Conservation (phyloP, 345 rosid species). For the Streptanthus diversifolius region DNA sequence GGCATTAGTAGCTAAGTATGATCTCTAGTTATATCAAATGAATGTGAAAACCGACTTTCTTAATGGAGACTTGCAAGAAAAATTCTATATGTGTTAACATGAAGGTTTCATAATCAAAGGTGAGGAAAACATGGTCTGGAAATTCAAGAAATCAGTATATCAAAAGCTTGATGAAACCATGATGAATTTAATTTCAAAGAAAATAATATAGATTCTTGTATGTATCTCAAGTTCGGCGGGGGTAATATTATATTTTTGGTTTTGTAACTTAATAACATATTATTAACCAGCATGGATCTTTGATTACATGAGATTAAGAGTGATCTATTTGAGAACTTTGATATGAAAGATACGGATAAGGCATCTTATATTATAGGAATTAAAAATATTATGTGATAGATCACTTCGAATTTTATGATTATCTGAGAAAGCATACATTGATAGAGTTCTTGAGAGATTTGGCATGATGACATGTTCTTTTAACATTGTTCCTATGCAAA, state of each 20-base stretch:
- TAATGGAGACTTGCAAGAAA: not conserved
- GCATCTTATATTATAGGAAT: no score
- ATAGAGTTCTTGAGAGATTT: no score
- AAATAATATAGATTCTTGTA: no score
- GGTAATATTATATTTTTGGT: not conserved
- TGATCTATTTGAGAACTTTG: not conserved
- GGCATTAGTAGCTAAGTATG: not conserved
- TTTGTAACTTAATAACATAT: not conserved
- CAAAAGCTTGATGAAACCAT: not conserved
- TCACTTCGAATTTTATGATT: no score
- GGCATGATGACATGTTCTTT: not conserved
- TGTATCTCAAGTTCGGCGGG: not conserved
- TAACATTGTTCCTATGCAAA: not conserved
- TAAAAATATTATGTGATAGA: no score
- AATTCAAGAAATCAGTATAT: constrained; percentile 13
- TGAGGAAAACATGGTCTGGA: not conserved
- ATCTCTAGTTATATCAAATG: constrained; percentile 1
- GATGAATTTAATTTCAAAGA: not conserved
- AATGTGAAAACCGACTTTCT: constrained; percentile 2
- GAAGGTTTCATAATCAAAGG: constrained; percentile 9
- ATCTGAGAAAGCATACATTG: no score
- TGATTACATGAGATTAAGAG: not conserved
- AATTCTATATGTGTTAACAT: not conserved
- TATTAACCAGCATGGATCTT: not conserved
- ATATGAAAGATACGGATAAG: no score